phyloP scores from a whole-genome alignment of 1,284 basidiomycete species.

The Pseudozyma thailandica region DNA sequence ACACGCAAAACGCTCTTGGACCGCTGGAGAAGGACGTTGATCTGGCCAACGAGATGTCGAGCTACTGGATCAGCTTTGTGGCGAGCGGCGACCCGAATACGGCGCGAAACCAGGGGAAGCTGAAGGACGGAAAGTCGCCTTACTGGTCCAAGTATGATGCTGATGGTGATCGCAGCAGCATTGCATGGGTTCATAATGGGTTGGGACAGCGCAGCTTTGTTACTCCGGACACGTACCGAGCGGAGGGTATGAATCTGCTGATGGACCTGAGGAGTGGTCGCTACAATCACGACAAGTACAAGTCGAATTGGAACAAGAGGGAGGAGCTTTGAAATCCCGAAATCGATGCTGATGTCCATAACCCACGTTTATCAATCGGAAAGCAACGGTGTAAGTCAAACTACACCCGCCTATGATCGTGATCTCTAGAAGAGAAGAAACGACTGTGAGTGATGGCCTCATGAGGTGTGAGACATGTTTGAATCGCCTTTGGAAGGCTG shows the following conservation, averaged over 20 bases:
- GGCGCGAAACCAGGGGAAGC: conserved; percentile 6
- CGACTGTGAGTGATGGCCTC: too few relatives aligned
- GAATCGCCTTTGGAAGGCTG: too few relatives aligned
- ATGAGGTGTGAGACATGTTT: too few relatives aligned
- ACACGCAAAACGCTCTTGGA: conserved; percentile 52
- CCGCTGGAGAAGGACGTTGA: conserved; percentile 29
- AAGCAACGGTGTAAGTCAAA: too few relatives aligned
- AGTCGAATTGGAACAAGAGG: conserved; percentile 5
- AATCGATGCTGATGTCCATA: too few relatives aligned
- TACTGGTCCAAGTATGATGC: conserved; percentile 46
- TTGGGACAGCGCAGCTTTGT: conserved; percentile 10
- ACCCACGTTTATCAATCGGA: background rate
- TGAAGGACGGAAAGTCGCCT: conserved; percentile 8
- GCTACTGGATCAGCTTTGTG: conserved; percentile 57
- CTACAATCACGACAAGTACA: conserved; percentile 10
- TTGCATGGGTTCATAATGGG: conserved; percentile 21
- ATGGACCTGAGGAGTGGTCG: conserved; percentile 17
- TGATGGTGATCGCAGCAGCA: background rate
- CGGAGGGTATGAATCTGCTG: conserved; percentile 26
- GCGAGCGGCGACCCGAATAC: conserved; percentile 49
- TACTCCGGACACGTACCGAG: conserved; percentile 14
- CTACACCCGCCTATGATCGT: too few relatives aligned
- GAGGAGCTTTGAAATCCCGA: conserved; percentile 27
- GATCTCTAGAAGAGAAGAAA: too few relatives aligned
- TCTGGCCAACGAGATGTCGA: conserved; percentile 52